Evolutionary conservation across 208 protist genomes (phyloP).

Genomic region (Acanthamoeba sp.): DNA sequence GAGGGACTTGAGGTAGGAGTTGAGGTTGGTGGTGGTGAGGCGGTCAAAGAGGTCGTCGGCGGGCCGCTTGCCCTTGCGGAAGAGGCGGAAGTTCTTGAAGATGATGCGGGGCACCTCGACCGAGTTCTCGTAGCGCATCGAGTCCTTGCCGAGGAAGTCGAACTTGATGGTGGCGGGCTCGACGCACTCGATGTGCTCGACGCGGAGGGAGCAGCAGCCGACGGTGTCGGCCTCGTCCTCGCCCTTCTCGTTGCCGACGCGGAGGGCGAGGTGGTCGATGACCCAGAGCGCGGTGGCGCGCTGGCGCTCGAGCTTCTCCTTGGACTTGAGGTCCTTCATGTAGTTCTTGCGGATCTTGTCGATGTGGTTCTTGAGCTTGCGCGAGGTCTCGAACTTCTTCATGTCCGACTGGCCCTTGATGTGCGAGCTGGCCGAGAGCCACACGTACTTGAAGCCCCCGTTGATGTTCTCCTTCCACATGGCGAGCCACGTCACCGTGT

Average conservation of each 20-base stretch:
- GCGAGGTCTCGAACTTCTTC: constrained; percentile 98
- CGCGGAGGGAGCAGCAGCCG: constrained; percentile 98
- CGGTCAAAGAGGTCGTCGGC: constrained; percentile 96
- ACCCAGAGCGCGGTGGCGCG: constrained; percentile 98
- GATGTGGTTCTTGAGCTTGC: constrained; percentile 96
- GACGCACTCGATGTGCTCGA: constrained; percentile 96
- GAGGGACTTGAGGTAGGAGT: constrained; percentile 97
- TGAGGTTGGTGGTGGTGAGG: constrained; percentile 92
- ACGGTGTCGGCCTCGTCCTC: constrained; percentile 98
- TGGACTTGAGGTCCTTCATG: constrained; percentile 91
- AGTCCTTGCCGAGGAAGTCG: constrained; percentile 99
- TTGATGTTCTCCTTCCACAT: constrained; percentile 97
- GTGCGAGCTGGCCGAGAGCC: constrained; percentile 95
- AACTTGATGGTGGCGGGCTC: constrained; percentile 91
- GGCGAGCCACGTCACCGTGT: constrained; percentile 98
- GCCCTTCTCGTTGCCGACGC: constrained; percentile 99
- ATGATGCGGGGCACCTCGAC: constrained; percentile 90
- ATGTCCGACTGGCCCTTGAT: constrained; percentile 97
- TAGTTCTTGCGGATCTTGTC: constrained; percentile 96
- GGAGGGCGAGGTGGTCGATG: constrained; percentile 98
- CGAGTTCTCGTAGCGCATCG: constrained; percentile 94
- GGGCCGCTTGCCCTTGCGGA: constrained; percentile 89
- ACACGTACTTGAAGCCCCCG: constrained; percentile 97
- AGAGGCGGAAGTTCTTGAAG: constrained; percentile 94
- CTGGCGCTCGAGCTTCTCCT: constrained; percentile 91